phyloP scores from a whole-genome alignment of 2,329 filamentous ascomycete species.

The Fusarium buxicola region DNA sequence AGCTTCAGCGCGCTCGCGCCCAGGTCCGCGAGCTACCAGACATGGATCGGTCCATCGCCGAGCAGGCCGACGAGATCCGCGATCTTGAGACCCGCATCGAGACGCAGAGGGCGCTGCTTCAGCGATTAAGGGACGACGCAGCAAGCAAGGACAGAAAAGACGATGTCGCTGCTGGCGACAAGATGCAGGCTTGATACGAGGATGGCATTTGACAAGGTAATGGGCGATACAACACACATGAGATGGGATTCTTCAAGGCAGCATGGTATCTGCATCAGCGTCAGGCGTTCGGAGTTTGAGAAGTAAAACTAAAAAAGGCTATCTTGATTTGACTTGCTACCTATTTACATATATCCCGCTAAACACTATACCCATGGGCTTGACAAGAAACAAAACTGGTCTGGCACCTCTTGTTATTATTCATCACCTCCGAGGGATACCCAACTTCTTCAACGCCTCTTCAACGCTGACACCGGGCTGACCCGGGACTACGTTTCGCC shows the following conservation, averaged over 20 bases:
- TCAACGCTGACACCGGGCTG: conserved; percentile 70
- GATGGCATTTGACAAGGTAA: conserved; percentile 10
- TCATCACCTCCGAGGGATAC: conserved; percentile 48
- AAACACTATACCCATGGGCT: not conserved
- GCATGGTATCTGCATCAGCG: conserved; percentile 13
- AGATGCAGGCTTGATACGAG: conserved; percentile 55
- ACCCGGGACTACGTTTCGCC: conserved; percentile 76
- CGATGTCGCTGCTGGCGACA: conserved; percentile 46
- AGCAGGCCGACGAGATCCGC: conserved; percentile 78
- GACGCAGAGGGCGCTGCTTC: conserved; percentile 70
- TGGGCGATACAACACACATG: conserved; percentile 6
- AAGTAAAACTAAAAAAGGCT: conserved; percentile 10
- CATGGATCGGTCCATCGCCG: conserved; percentile 72
- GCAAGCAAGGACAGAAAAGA: conserved; percentile 51
- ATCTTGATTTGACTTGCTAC: conserved; percentile 21
- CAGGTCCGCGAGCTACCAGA: conserved; percentile 76
- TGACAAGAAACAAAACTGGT: conserved; percentile 9
- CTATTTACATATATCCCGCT: conserved; percentile 10
- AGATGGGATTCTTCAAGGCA: not conserved
- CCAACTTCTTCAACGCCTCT: conserved; percentile 70
- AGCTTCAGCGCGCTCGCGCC: conserved; percentile 80
- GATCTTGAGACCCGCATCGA: conserved; percentile 73
- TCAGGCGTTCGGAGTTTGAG: conserved; percentile 30
- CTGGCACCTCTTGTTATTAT: not conserved
- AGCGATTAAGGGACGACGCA: conserved; percentile 61